Conservation (phyloP, 371 early-diverging fungal species). For the Rhizopus arrhizus region DNA sequence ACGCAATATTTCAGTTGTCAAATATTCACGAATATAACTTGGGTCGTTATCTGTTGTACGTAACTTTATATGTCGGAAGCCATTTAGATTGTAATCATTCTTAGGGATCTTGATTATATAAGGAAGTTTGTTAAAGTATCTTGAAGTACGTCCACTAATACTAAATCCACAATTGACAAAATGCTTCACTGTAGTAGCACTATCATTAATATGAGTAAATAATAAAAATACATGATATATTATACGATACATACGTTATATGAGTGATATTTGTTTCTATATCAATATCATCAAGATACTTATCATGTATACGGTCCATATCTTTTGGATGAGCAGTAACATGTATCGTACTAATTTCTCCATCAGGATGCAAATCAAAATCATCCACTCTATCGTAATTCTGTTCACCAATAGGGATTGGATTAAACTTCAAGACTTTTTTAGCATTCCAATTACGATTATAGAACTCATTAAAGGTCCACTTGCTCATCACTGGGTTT, state of each 20-base stretch:
- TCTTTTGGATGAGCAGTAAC: conserved; percentile 21
- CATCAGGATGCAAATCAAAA: conserved; percentile 22
- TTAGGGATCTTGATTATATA: conserved; percentile 39
- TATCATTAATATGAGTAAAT: background rate
- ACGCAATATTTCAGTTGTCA: conserved; percentile 31
- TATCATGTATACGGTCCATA: conserved; percentile 27
- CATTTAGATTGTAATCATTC: conserved; percentile 12
- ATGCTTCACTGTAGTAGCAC: conserved; percentile 2
- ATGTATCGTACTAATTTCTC: conserved; percentile 40
- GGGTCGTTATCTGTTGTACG: conserved; percentile 36
- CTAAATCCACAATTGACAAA: conserved; percentile 26
- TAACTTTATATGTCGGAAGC: conserved; percentile 27
- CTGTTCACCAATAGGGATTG: conserved; percentile 3
- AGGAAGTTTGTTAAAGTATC: conserved; percentile 30
- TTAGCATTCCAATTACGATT: conserved; percentile 26
- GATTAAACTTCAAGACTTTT: conserved; percentile 2
- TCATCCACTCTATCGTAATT: conserved; percentile 20
- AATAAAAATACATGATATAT: background rate
- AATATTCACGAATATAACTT: conserved; percentile 47
- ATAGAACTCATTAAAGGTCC: conserved; percentile 28
- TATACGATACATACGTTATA: conserved; percentile 27
- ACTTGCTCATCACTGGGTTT: background rate
- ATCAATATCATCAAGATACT: conserved; percentile 28
- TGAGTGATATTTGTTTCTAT: conserved; percentile 30
- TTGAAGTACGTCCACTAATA: conserved; percentile 37